Base-by-base conservation (phyloP, 345 rosid genomes). In the Brassica juncea region DNA sequence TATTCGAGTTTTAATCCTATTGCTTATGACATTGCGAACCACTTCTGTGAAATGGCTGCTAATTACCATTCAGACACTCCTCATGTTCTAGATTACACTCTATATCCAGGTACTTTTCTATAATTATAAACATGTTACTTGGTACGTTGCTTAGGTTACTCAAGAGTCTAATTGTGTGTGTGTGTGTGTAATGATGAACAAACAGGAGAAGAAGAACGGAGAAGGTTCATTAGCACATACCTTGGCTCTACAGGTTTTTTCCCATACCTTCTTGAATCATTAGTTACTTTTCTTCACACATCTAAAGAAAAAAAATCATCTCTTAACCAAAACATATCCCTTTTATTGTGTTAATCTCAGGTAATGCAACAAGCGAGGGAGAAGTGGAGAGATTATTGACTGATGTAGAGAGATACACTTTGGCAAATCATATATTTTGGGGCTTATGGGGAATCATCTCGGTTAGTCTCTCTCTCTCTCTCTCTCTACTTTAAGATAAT, bases 1-100 rank as follows among this genome's bases (percentile, higher is more conserved):
- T 95, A 93, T 79, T 70, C 97, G 54, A 90, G 93, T 84, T 91
- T 83, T 83, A 95, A 95, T 78, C 97, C 97, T 6, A 68, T 93
- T 74, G 97, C 98, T 58, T 95, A 85, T 76, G 99, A 95, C 74
- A 77, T 95, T 39, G 98, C 99, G 6, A 95, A 95, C 79, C 98
- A 95, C 81, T 95, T 95, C 87, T 91, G 99, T 15, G 99, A 91
- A 83, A 93, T 93, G 98, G 90, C 84, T 9, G 98, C 96, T 62
- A 85, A 95, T 84, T 95, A 95, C 83, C 97, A 95, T 82, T 83
- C 98, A 0, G 94, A 93, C 21, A 89, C 86, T 7, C 99, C 99
- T 66, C 99, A 93, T 83, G 34, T 91, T 77, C 71, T 93, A 57
- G 97, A 95, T 81, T 90, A 84, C 70, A 81, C 78, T 72, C 75